Base-by-base conservation (phyloP, 495 filamentous ascomycete species). In the Margaritispora aquatica region DNA sequence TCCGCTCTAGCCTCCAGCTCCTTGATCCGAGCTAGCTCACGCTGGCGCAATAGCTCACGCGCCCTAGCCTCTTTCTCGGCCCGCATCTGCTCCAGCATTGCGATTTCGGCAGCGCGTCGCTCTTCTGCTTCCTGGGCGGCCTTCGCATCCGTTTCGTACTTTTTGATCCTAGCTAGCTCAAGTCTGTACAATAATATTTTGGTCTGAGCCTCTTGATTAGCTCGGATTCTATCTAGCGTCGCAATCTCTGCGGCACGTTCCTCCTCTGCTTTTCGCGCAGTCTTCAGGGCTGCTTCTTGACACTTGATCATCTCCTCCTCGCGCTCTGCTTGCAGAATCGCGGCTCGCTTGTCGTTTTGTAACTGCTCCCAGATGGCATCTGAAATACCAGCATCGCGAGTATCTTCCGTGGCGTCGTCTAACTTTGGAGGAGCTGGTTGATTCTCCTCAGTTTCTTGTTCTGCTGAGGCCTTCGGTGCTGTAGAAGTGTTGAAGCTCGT, bases 311-410 rank as follows among this genome's bases (percentile, higher is more conserved):
- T 34, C 19, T 10, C 19, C 38, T 44, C 38, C 17, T 44, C 10
- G 11, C 5, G 29, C 13, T 34, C 5, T 34, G 29, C 29, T 34
- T 34, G 29, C 5, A 34, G 29, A 34, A 34, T 34, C 5, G 15
- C 38, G 38, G 38, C 38, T 44, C 38, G 4, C 38, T 44, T 75
- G 68, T 84, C 81, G 0, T 57, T 63, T 56, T 83, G 74, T 0
- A 89, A 75, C 56, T 82, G 79, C 10, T 73, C 62, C 86, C 86
- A 88, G 20, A 80, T 69, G 2, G 63, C 79, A 60, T 88, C 84
- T 23, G 73, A 72, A 0, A 88, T 83, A 0, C 82, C 82, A 0
- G 69, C 61, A 44, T 88, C 86, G 24, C 84, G 74, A 7, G 27
- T 8, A 17, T 11, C 23, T 7, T 47, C 47, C 11, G 20, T 24